Evolutionary conservation across 495 filamentous ascomycete species (phyloP), one percentile per base, ranked within the genome.

Genomic region (Podospora tetraspora): DNA sequence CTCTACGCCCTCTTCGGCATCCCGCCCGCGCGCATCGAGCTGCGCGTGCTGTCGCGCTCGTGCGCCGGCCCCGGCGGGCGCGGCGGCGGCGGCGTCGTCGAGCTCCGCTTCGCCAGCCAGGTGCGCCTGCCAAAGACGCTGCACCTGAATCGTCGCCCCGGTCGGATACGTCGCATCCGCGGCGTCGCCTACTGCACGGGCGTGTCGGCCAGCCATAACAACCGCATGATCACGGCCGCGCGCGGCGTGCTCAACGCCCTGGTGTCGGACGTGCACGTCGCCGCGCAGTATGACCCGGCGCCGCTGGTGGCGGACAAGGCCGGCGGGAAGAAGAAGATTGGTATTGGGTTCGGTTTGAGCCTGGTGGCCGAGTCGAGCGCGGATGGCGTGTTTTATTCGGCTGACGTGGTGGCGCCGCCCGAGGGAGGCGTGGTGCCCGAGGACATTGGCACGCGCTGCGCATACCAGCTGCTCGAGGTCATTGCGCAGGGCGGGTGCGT

Each of bases 141-240:
- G 75, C 95, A 99, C 77, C 84, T 98, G 73, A 93, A 94, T 74
- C 76, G 84, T 8, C 80, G 76, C n/a, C 85, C 93, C 0, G 95
- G 95, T 3, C 81, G 92, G 63, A 90, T 99, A 67, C 95, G 94
- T 83, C 84, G 88, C 71, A 88, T 99, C 64, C 86, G 96, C 65
- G 95, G 95, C 61, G 94, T 98, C 2, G 94, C 94, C 23, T 97
- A 97, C 78, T 90, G 90, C 27, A 92, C 91, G 3, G 95, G 95
- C 27, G 92, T 97, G 1, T 89, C 90, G 10, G 94, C 89, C 0
- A 92, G 90, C 59, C 97, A 97, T 71, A 99, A 98, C 77, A 91
- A 91, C 62, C 85, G 95, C 63, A 95, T 96, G 92, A 99, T 98
- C 78, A 92, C 95, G 72, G 85, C 88, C 24, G 92, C 93, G 59